Evolutionary conservation across 768 basidiomycete genomes (phyloP), one percentile per base, ranked within the genome.

Genomic region (Boletus tylopilopsis): DNA sequence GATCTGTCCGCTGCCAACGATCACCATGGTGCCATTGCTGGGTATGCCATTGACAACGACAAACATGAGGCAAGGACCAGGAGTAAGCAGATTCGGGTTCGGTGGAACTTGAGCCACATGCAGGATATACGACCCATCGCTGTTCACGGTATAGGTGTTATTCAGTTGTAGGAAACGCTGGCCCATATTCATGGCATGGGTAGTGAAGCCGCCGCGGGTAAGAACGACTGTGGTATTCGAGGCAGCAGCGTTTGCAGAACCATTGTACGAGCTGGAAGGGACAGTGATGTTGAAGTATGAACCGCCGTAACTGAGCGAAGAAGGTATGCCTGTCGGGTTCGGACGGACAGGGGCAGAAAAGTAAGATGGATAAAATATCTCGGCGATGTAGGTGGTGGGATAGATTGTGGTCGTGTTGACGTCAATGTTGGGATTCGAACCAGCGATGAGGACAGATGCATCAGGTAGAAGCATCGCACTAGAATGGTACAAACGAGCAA

Each of bases 351-450:
- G 58, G 11, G 85, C 78, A 40, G 76, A 76, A 72, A 87, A 99
- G 73, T 95, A 99, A 5, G 84, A 76, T 0, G 95, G 95, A 71
- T 94, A 96, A 73, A 94, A 98, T 37, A 85, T 78, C 66, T 96
- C 93, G 2, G 88, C 85, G 27, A 79, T 72, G 64, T 94, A 94
- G 27, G 84, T 81, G 3, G 92, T 93, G 2, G 86, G 84, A 75
- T 76, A 92, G 48, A 76, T 30, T 7, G 85, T 78, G 32, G 73
- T 68, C 32, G 69, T 48, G 60, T 89, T 90, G 56, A 87, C 85
- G 60, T 98, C 94, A 40, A 90, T 76, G 64, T 94, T 95, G 15
- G 94, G 94, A 71, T 97, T 97, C 25, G 90, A 93, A 11, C 95
- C 95, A 36, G 90, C 92, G 55, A 95, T 79, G 36, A 96, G 68